Evolutionary conservation across 768 basidiomycete genomes (phyloP), one percentile per base, ranked within the genome.

Genomic region (Boletus edulis): DNA sequence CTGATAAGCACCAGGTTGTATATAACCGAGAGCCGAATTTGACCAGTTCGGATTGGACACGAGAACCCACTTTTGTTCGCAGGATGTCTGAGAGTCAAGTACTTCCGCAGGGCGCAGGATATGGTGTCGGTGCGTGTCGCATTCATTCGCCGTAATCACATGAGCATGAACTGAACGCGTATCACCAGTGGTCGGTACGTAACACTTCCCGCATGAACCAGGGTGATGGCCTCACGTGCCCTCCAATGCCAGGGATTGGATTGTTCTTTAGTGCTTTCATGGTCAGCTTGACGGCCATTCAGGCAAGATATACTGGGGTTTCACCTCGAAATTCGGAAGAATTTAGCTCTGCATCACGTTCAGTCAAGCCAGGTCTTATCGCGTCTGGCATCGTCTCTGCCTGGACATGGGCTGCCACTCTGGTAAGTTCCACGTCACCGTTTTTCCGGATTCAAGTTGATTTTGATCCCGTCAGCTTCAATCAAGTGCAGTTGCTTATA

Each of bases 371-470:
- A 9, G 94, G 94, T 13, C 77, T 98, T 43, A 94, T 97, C 55
- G 93, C 94, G 0, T 84, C 91, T 29, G 94, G 94, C 2, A 95
- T 97, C 55, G 93, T 96, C 20, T 88, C 86, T 18, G 92, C 94
- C 0, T 95, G 93, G 92, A 94, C 91, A n/a, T 90, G 86, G 80
- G 88, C 87, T 3, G 89, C 88, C 18, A 91, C 88, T 1, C 70
- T 90, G 55, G 86, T 86, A 53, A 20, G 55, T 75, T 5, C 39
- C 17, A 53, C 34, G 8, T 27, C 1, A 2, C 15, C 2, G 8
- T 34, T 37, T 29, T 27, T 4, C 27, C 10, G 11, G 22, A 38
- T 22, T 31, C 14, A 18, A 7, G 3, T 41, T 18, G 24, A 38
- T 55, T 45, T 31, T 24, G 43, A 62, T 15, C 5, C 53, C 72